Evolutionary conservation across 116 monocot genomes (phyloP).

Genomic region (Papilionanthe hybrid): DNA sequence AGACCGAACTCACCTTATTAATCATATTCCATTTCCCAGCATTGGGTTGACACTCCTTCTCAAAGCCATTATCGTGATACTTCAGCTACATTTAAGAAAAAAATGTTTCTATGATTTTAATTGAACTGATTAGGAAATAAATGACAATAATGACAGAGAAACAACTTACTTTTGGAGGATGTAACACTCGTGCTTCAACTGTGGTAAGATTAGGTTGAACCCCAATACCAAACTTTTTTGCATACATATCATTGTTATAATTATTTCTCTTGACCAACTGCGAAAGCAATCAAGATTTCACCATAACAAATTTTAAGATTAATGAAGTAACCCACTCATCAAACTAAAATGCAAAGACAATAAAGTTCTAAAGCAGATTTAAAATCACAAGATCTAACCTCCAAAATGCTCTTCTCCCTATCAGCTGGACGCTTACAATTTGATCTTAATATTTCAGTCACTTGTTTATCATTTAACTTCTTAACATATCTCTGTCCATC

Average conservation of each 20-base stretch:
- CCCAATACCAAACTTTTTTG: conserved; percentile 52
- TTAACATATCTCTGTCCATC: conserved; percentile 39
- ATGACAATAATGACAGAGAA: no score
- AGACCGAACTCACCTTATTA: no score
- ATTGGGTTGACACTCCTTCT: no score
- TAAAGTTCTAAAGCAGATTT: not conserved
- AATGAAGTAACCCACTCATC: no score
- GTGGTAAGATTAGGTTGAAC: conserved; percentile 20
- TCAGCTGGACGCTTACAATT: conserved; percentile 49
- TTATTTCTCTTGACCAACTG: conserved; percentile 37
- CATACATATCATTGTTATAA: conserved; percentile 45
- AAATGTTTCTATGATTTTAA: no score
- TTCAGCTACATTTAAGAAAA: no score
- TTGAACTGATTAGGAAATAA: no score
- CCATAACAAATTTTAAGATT: no score
- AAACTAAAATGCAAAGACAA: no score
- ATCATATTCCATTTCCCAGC: no score
- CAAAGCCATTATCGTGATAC: no score
- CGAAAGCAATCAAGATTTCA: not conserved
- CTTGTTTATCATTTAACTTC: conserved; percentile 65
- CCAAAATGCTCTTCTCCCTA: conserved; percentile 35
- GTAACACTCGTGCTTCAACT: conserved; percentile 63
- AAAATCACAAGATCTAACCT: conserved; percentile 22
- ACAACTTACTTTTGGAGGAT: conserved; percentile 48
- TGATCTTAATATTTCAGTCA: conserved; percentile 35